These are phyloP conservation scores for Aurifilum marmelostoma DNA, from an alignment of 2,329 filamentous ascomycete species.

Conservation along the genomic window DNA sequence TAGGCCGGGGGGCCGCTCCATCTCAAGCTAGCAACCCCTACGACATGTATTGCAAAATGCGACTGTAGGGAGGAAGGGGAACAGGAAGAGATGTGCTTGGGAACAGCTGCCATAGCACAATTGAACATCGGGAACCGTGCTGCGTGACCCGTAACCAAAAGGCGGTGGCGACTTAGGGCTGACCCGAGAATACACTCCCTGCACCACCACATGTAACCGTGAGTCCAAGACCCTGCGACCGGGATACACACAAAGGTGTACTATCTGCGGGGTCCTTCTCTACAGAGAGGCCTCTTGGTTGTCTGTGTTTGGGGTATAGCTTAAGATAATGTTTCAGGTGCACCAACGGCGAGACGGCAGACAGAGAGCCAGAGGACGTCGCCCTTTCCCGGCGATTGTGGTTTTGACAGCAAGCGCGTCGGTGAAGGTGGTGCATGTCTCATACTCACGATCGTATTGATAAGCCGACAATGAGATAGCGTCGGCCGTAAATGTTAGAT, in stretches of 20 bases:
- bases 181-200: slow-evolving; percentile 6
- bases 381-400: neutral
- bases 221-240: slow-evolving; percentile 12
- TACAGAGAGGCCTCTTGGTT: slow-evolving; percentile 26
- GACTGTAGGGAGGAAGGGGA: neutral
- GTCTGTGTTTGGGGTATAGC: neutral
- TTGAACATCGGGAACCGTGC: slow-evolving; percentile 2
- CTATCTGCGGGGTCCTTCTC: slow-evolving; percentile 9
- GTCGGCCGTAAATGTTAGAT: neutral
- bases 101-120: neutral
- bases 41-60: neutral
- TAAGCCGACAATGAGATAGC: slow-evolving; percentile 9
- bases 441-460: slow-evolving; percentile 6
- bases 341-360: neutral
- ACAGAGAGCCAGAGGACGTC: neutral
- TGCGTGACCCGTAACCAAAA: slow-evolving; percentile 10
- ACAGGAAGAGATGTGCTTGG: too few species aligned
- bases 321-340: slow-evolving; percentile 21
- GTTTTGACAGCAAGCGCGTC: neutral
- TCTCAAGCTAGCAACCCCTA: neutral
- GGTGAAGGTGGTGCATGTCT: slow-evolving; percentile 19
- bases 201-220: slow-evolving; percentile 13
- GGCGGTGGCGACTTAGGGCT: slow-evolving; percentile 29
- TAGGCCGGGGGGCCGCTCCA: neutral
- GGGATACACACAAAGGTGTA: slow-evolving; percentile 9